Conservation (phyloP, 805 yeast genomes). For the Lachancea fermentati region DNA sequence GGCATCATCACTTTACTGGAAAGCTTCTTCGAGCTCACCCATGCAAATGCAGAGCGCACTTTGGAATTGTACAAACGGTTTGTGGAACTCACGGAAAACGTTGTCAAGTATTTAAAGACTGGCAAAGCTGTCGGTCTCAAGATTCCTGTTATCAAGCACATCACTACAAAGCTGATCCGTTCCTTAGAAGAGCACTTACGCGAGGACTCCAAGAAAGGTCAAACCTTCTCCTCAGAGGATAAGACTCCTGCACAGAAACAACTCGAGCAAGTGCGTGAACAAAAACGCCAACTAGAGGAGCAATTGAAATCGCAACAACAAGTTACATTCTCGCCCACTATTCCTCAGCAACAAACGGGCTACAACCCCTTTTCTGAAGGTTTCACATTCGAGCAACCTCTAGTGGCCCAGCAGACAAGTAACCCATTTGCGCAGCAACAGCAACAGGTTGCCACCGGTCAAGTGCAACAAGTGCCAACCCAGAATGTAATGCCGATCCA, state of each 20-base stretch:
- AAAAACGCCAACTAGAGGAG: conserved; percentile 27
- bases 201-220: conserved; percentile 55
- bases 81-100: conserved; percentile 80
- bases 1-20: conserved; percentile 92
- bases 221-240: conserved; percentile 14
- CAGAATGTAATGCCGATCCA: conserved; percentile 1
- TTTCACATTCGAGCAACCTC: conserved; percentile 25
- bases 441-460: conserved; percentile 9
- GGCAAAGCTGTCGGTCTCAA: conserved; percentile 89
- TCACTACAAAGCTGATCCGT: conserved; percentile 86
- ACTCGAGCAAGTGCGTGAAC: conserved; percentile 31
- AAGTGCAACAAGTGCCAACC: conserved; percentile 3
- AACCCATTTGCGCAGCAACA: conserved; percentile 19
- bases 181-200: conserved; percentile 83
- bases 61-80: conserved; percentile 77
- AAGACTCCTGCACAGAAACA: conserved; percentile 30
- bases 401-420: conserved; percentile 16
- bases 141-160: conserved; percentile 95
- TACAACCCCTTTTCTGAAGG: conserved; percentile 30
- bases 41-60: conserved; percentile 79
- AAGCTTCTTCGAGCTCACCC: conserved; percentile 90
- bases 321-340: conserved; percentile 20
- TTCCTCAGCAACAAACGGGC: conserved; percentile 23
- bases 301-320: conserved; percentile 30
- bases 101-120: conserved; percentile 77